Percentiles rank a stretch among this genome's conserved stretches.
Evolutionary conservation across 192 early-diverging fungal species (phyloP).

Genomic region (Coemansia javaensis): DNA sequence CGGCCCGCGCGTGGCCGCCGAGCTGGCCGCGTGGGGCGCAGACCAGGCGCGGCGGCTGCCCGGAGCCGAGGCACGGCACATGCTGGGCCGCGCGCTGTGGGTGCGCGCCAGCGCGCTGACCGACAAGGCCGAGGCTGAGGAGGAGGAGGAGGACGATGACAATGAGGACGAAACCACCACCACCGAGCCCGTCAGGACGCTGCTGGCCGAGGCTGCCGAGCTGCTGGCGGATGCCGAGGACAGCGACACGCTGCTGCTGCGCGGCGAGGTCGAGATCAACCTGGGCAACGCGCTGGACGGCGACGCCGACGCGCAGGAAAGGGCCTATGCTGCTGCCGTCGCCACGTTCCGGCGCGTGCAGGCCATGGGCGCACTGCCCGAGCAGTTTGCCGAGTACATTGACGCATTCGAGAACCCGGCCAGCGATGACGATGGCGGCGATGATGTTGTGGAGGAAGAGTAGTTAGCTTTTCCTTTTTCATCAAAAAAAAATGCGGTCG

Average conservation of each 20-base stretch:
- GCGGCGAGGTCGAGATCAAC: constrained; percentile 37
- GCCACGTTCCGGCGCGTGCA: constrained; percentile 25
- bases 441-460: background rate
- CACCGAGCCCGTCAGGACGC: constrained; percentile 8
- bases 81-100: constrained; percentile 27
- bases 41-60: constrained; percentile 1
- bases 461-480: background rate
- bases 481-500: too few relatives aligned
- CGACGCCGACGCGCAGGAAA: constrained; percentile 26
- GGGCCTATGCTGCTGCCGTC: constrained; percentile 21
- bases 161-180: too few relatives aligned
- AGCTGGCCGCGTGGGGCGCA: constrained; percentile 26
- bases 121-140: constrained; percentile 13
- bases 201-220: constrained; percentile 12
- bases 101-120: constrained; percentile 21
- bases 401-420: too few relatives aligned
- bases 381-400: constrained; percentile 47
- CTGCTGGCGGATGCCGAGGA: constrained; percentile 5
- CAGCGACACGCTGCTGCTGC: constrained; percentile 31
- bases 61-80: background rate
- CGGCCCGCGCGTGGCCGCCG: background rate
- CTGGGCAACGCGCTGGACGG: constrained; percentile 39
- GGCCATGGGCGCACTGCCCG: constrained; percentile 26
- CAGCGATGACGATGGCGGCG: constrained; percentile 6
- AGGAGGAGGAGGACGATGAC: constrained; percentile 12